These are phyloP conservation scores for Nakazawaea anatomiae DNA, from an alignment of 805 yeast genomes.

Conservation along the genomic window DNA sequence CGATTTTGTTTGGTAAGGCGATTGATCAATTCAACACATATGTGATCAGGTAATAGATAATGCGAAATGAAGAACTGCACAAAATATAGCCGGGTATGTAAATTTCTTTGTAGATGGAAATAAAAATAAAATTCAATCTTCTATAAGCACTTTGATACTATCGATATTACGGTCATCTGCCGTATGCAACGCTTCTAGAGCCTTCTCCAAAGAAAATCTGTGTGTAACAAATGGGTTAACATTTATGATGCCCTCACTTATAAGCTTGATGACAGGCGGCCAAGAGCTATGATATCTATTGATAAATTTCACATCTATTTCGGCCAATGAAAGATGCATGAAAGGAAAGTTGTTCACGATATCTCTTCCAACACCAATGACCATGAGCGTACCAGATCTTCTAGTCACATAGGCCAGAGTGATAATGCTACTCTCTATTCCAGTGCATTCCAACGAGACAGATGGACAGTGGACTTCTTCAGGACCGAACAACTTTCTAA, in stretches of 20 bases:
- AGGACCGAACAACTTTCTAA: conserved; percentile 28
- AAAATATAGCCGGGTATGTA: too few relatives aligned
- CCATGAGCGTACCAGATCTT: conserved; percentile 39
- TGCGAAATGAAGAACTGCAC: too few relatives aligned
- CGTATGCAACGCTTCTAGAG: conserved; percentile 37
- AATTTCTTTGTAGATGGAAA: too few relatives aligned
- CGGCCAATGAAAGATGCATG: conserved; percentile 47
- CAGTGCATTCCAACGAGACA: conserved; percentile 48
- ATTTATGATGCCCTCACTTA: conserved; percentile 35
- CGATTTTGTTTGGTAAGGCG: too few relatives aligned
- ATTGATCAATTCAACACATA: too few relatives aligned
- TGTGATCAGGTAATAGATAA: too few relatives aligned
- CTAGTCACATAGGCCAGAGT: conserved; percentile 39
- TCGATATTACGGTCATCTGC: conserved; percentile 34
- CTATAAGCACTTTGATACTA: conserved; percentile 40
- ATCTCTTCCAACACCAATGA: conserved; percentile 48
- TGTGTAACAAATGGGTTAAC: conserved; percentile 43
- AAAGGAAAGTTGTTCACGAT: conserved; percentile 42
- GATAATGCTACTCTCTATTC: conserved; percentile 43
- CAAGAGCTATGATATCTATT: conserved; percentile 51
- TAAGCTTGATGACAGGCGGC: conserved; percentile 48
- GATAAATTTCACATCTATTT: conserved; percentile 42
- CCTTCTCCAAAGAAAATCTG: conserved; percentile 39
- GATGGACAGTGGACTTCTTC: conserved; percentile 32
- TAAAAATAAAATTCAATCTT: conserved; percentile 16